Evolutionary conservation across 2,329 filamentous ascomycete genomes (phyloP), one percentile per base, ranked within the genome.

Genomic region (Ophiostoma himal-ulmi): DNA sequence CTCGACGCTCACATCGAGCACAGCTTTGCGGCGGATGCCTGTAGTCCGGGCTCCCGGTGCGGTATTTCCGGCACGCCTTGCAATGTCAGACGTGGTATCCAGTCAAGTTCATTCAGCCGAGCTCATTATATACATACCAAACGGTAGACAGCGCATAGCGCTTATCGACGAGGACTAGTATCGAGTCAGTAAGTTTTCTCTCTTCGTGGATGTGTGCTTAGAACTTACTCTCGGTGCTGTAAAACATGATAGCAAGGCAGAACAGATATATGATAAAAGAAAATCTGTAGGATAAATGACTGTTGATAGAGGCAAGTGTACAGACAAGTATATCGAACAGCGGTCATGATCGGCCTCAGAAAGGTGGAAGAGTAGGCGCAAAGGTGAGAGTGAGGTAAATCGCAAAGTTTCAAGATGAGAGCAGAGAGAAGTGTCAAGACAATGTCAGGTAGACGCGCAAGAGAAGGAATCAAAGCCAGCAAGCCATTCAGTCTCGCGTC

Each of bases 141-240:
- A 99, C 90, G 1, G 94, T 99, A 17, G 94, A 91, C 71, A 99
- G 91, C 70, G 95, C 95, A 86, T 97, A 91, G 78, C 95, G 90
- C 77, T 89, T 89, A 73, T 87, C 94, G 3, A 89, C 95, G 70
- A 99, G 87, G 72, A 99, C 88, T 90, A n/a, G 11, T 17, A 14
- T 11, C 26, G 34, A 14, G 22, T 65, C 10, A 37, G 36, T 37
- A n/a, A 14, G 11, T 3, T 4, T 3, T 39, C 20, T 65, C 20
- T 37, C 1, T 17, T n/a, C 5, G 11, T 6, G 4, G 62, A 39
- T 26, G 5, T 30, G 26, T 11, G 26, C 54, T 57, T 11, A 22
- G 3, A 13, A 39, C 62, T 65, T 8, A 65, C 62, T 65, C 37
- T 65, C 62, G 34, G 62, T 65, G 62, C 62, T 65, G 62, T 65